phyloP scores from a whole-genome alignment of 2,329 filamentous ascomycete species.

The Juglanconis sp. region DNA sequence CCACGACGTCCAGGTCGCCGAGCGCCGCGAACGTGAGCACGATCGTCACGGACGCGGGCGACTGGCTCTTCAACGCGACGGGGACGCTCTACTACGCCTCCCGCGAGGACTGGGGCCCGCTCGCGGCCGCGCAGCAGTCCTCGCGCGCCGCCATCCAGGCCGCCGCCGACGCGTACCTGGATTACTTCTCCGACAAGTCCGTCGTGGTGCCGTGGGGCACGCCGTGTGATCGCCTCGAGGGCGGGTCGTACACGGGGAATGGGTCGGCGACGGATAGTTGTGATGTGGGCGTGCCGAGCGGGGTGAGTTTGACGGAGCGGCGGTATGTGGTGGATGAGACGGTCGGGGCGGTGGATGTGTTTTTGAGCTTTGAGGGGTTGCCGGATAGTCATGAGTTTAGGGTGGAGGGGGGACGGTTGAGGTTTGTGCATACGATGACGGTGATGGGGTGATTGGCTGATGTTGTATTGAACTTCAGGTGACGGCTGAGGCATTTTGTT shows the following conservation, averaged over 20 bases:
- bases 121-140: constrained; percentile 30
- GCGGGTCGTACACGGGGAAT: constrained; percentile 32
- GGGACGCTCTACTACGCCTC: constrained; percentile 32
- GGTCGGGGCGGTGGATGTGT: constrained; percentile 21
- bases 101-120: constrained; percentile 32
- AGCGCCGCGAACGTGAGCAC: constrained; percentile 27
- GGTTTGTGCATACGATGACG: constrained; percentile 24
- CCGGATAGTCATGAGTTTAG: constrained; percentile 24
- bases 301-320: constrained; percentile 22
- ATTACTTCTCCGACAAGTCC: constrained; percentile 34
- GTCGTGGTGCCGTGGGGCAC: constrained; percentile 36
- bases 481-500: no score
- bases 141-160: constrained; percentile 33
- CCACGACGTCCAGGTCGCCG: background rate
- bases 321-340: constrained; percentile 26
- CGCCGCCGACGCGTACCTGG: constrained; percentile 34
- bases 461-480: no score
- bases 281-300: constrained; percentile 34
- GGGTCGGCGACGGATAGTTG: constrained; percentile 29
- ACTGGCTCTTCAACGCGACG: constrained; percentile 38
- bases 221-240: constrained; percentile 36
- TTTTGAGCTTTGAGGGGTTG: constrained; percentile 21
- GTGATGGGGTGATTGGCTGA: constrained; percentile 18
- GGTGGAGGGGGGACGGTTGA: constrained; percentile 21
- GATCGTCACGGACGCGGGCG: constrained; percentile 32